Evolutionary conservation across 148 eudicot species (phyloP).

Genomic region (Rhododendron henanense): DNA sequence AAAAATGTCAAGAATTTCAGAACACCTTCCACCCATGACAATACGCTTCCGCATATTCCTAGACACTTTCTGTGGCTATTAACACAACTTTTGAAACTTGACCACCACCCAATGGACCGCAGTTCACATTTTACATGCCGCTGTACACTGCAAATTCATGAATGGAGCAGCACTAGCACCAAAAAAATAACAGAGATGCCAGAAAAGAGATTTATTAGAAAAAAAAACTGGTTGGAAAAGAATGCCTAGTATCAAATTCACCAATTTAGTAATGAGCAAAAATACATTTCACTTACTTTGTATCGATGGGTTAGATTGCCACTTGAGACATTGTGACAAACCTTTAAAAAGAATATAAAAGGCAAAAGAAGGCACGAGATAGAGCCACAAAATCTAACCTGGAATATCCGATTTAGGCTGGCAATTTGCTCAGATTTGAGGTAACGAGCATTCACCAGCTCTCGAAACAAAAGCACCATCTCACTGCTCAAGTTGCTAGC

Average conservation of each 20-base stretch:
- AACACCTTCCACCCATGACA: not conserved
- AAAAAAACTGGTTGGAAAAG: not conserved
- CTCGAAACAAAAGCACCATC: conserved; percentile 63
- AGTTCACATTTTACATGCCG: not conserved
- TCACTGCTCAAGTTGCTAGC: conserved; percentile 52
- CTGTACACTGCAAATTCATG: not conserved
- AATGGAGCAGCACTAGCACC: not conserved
- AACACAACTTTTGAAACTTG: not conserved
- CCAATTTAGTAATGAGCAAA: not conserved
- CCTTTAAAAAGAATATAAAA: not conserved
- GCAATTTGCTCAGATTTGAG: conserved; percentile 58
- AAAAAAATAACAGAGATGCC: not conserved
- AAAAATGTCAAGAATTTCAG: not conserved
- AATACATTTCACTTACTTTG: not conserved
- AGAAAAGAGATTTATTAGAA: not conserved
- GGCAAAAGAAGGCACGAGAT: not conserved
- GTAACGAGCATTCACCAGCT: conserved; percentile 44
- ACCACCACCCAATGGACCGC: not conserved
- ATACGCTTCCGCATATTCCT: not conserved
- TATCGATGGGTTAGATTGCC: not conserved
- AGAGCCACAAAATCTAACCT: conserved; percentile 39
- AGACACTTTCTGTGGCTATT: not conserved
- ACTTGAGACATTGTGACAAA: not conserved
- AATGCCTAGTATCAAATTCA: not conserved
- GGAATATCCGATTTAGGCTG: conserved; percentile 49